phyloP scores from a whole-genome alignment of 2,329 filamentous ascomycete genomes.

The Remersonia thermophila region DNA sequence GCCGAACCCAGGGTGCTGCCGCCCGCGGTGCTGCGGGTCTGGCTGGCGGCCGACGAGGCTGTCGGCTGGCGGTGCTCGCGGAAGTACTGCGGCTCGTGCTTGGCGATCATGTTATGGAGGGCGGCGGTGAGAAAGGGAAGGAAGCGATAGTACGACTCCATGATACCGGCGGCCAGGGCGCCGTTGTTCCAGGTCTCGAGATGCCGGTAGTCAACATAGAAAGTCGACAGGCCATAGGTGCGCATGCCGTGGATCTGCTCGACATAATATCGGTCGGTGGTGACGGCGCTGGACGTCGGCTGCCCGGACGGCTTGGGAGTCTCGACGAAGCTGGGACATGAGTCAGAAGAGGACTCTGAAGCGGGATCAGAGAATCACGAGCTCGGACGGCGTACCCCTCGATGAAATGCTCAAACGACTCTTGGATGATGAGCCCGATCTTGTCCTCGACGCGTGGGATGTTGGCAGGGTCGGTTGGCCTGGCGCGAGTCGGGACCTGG shows the following conservation, averaged over 20 bases:
- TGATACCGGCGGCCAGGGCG: constrained; percentile 72
- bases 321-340: constrained; percentile 47
- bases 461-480: constrained; percentile 34
- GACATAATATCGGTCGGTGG: constrained; percentile 73
- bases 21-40: constrained; percentile 54
- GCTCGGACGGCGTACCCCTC: constrained; percentile 50
- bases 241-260: constrained; percentile 71
- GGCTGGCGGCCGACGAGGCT: constrained; percentile 37
- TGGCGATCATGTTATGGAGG: constrained; percentile 84
- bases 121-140: constrained; percentile 81
- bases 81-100: constrained; percentile 91
- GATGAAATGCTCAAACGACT: constrained; percentile 68
- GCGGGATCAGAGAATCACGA: no score
- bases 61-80: constrained; percentile 79
- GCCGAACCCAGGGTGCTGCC: constrained; percentile 49
- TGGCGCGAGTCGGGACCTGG: constrained; percentile 42
- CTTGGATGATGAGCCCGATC: constrained; percentile 61
- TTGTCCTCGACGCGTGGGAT: constrained; percentile 65
- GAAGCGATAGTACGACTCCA: constrained; percentile 88
- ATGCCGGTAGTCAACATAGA: constrained; percentile 82
- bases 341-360: constrained; percentile 2
- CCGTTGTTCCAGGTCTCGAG: constrained; percentile 65
- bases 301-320: constrained; percentile 50
- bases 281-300: constrained; percentile 56
- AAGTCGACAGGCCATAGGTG: constrained; percentile 63